phyloP scores from a whole-genome alignment of 768 basidiomycete species.

The Boletus rubescentipes region DNA sequence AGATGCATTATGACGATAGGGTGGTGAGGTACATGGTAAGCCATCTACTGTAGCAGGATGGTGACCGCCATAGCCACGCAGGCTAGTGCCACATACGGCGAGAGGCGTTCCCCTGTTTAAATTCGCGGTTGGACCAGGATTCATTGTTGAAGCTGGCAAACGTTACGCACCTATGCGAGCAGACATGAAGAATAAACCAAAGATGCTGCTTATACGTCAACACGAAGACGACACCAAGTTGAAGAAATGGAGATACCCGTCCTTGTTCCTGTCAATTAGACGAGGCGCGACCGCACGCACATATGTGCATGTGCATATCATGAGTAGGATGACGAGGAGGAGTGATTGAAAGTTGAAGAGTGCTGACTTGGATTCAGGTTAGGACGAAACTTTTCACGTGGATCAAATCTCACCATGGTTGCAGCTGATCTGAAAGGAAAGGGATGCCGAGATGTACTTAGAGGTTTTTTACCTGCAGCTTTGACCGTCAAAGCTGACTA shows the following conservation, averaged over 20 bases:
- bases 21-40: not conserved
- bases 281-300: conserved; percentile 87
- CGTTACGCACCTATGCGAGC: conserved; percentile 81
- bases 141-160: not conserved
- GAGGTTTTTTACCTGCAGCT: not conserved
- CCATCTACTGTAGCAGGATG: conserved; percentile 47
- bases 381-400: not conserved
- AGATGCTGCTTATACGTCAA: conserved; percentile 54
- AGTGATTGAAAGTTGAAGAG: conserved; percentile 98
- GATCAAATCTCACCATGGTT: conserved; percentile 18
- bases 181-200: conserved; percentile 92
- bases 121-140: not conserved
- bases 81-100: conserved; percentile 92
- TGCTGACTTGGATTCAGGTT: conserved; percentile 62
- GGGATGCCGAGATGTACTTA: not conserved
- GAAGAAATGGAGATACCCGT: conserved; percentile 60
- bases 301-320: conserved; percentile 98
- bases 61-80: conserved; percentile 91
- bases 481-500: no score
- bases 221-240: not conserved
- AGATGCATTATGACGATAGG: not conserved
- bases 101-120: conserved; percentile 84
- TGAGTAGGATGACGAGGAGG: conserved; percentile 86
- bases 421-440: not conserved
- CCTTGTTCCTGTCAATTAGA: conserved; percentile 89